These are phyloP conservation scores for Hawksworthiomyces lignivorus DNA, from an alignment of 2,329 filamentous ascomycete genomes.

Conservation along the genomic window DNA sequence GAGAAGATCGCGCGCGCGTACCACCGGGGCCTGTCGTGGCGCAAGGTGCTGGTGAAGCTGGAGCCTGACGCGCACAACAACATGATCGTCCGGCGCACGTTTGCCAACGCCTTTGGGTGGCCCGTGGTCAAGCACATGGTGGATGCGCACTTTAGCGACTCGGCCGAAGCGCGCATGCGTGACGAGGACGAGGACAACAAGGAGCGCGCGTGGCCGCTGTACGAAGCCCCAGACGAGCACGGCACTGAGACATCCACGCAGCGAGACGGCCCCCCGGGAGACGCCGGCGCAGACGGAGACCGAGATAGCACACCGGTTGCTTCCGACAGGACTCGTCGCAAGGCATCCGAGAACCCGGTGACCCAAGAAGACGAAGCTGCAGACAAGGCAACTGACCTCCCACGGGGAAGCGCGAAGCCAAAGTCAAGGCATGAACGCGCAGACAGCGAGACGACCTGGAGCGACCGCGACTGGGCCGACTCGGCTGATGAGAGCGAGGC, in stretches of 20 bases:
- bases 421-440: conserved; percentile 24
- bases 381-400: not conserved
- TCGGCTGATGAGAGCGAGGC: conserved; percentile 38
- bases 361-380: not conserved
- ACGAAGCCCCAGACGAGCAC: conserved; percentile 49
- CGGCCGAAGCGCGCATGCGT: conserved; percentile 53
- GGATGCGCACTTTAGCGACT: conserved; percentile 86
- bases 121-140: conserved; percentile 92
- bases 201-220: conserved; percentile 60
- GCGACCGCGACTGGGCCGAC: conserved; percentile 56
- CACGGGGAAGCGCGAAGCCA: conserved; percentile 9
- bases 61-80: conserved; percentile 99
- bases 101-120: conserved; percentile 96
- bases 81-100: conserved; percentile 92
- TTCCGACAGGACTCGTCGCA: too few relatives aligned
- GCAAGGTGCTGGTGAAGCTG: conserved; percentile 89
- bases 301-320: not conserved
- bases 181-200: conserved; percentile 59
- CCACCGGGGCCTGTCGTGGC: conserved; percentile 85
- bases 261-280: conserved; percentile 1
- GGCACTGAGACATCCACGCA: conserved; percentile 50
- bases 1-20: conserved; percentile 97
- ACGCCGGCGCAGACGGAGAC: too few relatives aligned
- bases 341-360: not conserved
- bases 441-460: conserved; percentile 59